Base-by-base conservation (phyloP, 148 eudicot species). In the Gaultheria prostrata region DNA sequence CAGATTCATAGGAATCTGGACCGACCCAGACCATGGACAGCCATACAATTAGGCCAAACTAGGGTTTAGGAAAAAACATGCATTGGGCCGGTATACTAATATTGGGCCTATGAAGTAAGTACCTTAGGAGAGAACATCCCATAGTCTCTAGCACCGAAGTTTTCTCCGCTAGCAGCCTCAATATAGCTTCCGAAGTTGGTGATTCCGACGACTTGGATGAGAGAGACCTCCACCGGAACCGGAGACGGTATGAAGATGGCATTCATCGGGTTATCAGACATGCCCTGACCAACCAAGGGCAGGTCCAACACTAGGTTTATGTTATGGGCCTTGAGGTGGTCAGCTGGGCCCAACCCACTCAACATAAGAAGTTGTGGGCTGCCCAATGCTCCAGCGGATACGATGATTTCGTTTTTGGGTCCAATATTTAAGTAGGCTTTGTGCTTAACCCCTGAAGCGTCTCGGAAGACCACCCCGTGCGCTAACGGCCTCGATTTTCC, bases 61-160 rank as follows among this genome's bases (percentile, higher is more conserved):
- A 8, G 8, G 10, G 10, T 24, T 9, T 2, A 14, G 30, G 30
- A 63, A 10, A 63, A 63, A 28, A 9, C 69, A 63, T 63, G 69
- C 69, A 63, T 63, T 63, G 69, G 69, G 30, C 14, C 13, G 9
- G 69, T 2, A 10, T 5, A 63, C 69, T 24, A 63, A 24, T 63
- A 63, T n/a, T 24, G 69, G 69, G 69, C 69, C 69, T 63, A 24
- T n/a, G 14, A 54, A 15, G 28, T 59, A 77, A 50, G 35, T 18
- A 92, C 98, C 96, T 94, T 94, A 14, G 98, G 98, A 59, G 98
- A 95, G 87, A 95, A 93, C 96, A 94, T 95, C 28, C 98, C 98
- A 53, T 65, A 94, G 82, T 93, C 96, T 20, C 83, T 69, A 2
- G 80, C 80, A 24, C 87, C 90, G 39, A 94, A 96, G 80, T 88